Base-by-base conservation (phyloP, 2,329 filamentous ascomycete species). In the Sphaerulina musiva region DNA sequence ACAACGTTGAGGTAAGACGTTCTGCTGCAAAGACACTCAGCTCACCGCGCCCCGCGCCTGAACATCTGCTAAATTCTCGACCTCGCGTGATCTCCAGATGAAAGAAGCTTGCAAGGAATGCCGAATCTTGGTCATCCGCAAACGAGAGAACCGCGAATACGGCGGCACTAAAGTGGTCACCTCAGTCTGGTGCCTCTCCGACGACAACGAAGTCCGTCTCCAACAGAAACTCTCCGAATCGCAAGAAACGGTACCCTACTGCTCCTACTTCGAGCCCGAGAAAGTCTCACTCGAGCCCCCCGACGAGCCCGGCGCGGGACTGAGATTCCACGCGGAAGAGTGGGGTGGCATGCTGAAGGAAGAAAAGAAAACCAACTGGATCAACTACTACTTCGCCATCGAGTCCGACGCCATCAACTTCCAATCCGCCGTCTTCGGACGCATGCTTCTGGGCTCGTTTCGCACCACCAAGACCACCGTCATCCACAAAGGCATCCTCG, bases 341-440 rank as follows among this genome's bases (percentile, higher is more conserved):
- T 73, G 69, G 60, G 73, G 69, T 0, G 65, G 64, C 3, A 58
- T 65, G 31, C 58, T 69, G 0, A 47, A 66, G n/a, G 68, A 65
- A 34, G 64, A 68, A 12, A 66, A 67, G 14, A 70, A 69, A 41
- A 74, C 73, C 0, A 72, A 64, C 9, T 76, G 74, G 74, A 67
- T 75, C 17, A 76, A 75, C 48, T 76, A 75, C 51, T 62, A 74
- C 29, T 74, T 77, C 47, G 53, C 54, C 1, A 54, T 54, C 2
- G 64, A 61, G 6, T 56, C 54, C 64, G 68, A 67, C 43, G 69
- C 73, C 3, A 64, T 65, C 3, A 63, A 69, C 2, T 76, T 77
- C 58, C 74, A 76, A 59, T 75, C 73, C 53, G 73, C 73, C 41
- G 65, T 77, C 7, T 75, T 75, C 64, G 74, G 74, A 31, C 69